phyloP scores from a whole-genome alignment of 805 yeast genomes.

The Barnettozyma salicaria region DNA sequence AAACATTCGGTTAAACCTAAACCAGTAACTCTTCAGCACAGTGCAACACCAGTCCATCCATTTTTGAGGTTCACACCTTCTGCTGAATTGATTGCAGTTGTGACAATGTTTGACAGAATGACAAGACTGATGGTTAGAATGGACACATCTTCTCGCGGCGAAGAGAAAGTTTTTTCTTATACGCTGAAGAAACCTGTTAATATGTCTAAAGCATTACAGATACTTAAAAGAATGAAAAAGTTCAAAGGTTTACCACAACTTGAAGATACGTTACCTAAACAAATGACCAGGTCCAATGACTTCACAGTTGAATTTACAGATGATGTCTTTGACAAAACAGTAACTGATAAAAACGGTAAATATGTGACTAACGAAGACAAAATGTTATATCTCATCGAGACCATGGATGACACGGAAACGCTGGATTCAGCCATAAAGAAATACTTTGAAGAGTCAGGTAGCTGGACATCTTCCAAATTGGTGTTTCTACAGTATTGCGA shows the following conservation, averaged over 20 bases:
- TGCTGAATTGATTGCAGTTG: background rate
- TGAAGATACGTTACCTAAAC: background rate
- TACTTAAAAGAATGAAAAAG: background rate
- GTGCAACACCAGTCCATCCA: constrained; percentile 6
- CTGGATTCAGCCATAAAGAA: background rate
- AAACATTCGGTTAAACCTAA: background rate
- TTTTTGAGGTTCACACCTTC: constrained; percentile 3
- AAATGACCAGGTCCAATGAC: background rate
- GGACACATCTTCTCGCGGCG: background rate
- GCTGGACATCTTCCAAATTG: background rate
- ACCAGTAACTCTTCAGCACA: background rate
- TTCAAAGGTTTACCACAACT: background rate
- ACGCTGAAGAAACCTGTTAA: background rate
- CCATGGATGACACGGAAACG: background rate
- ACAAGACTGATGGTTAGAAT: background rate
- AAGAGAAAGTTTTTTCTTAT: background rate
- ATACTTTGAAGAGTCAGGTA: constrained; percentile 5
- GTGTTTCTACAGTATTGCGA: constrained; percentile 1
- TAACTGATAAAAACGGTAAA: background rate
- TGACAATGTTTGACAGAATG: background rate
- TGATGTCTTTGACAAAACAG: background rate
- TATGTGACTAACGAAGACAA: constrained; percentile 9
- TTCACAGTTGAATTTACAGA: background rate
- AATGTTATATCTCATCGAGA: constrained; percentile 6
- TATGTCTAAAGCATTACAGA: background rate